phyloP scores from a whole-genome alignment of 129 eudicot genomes.

The Dittrichia graveolens region DNA sequence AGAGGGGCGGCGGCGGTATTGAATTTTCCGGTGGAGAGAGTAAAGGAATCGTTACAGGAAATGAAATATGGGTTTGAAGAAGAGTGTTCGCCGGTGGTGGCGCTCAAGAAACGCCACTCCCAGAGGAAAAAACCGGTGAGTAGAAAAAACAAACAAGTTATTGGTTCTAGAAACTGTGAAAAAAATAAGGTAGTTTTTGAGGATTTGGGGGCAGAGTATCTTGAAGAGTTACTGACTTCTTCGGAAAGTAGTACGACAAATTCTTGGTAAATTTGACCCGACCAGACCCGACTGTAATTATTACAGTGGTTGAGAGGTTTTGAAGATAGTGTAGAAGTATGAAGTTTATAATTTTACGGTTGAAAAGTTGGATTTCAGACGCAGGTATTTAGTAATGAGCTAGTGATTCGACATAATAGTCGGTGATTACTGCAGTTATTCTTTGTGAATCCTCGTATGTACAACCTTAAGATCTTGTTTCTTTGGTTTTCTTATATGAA shows the following conservation, averaged over 20 bases:
- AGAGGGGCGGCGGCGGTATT: conserved; percentile 69
- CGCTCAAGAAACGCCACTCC: conserved; percentile 64
- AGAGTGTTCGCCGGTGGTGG: conserved; percentile 80
- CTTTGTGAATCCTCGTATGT: background rate
- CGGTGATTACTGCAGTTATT: no score
- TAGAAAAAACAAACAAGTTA: conserved; percentile 33
- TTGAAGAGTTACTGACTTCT: conserved; percentile 57
- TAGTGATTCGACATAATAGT: no score
- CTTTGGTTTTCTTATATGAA: conserved; percentile 12
- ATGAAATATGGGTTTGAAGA: conserved; percentile 52
- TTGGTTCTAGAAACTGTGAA: conserved; percentile 23
- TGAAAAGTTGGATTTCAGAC: background rate
- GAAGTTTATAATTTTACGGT: background rate
- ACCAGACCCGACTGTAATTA: no score
- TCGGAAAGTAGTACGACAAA: conserved; percentile 36
- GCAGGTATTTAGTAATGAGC: no score
- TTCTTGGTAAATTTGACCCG: conserved; percentile 25
- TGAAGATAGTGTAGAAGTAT: conserved; percentile 3
- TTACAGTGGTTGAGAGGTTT: conserved; percentile 8
- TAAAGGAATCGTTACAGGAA: conserved; percentile 59
- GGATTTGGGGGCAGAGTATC: conserved; percentile 82
- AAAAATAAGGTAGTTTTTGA: conserved; percentile 62
- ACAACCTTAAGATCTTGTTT: conserved; percentile 5
- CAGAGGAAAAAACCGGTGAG: conserved; percentile 48
- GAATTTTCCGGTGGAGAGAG: conserved; percentile 75